These are phyloP conservation scores for Pseudogymnoascus sp. DNA, from an alignment of 2,329 filamentous ascomycete species.

Conservation along the genomic window DNA sequence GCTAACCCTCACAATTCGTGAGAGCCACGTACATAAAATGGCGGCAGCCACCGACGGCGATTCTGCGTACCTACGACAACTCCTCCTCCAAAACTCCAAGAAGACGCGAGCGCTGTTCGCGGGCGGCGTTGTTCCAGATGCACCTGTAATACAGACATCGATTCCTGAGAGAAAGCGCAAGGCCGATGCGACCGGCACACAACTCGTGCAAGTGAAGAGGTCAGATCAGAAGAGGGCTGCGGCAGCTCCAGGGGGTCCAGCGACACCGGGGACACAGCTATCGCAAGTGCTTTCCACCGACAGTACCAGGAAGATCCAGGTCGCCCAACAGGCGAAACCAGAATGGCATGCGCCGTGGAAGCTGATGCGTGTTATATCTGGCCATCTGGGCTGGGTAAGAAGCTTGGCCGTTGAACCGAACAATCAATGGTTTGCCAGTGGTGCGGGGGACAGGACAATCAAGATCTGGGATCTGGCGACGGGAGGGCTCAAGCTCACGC, in stretches of 20 bases:
- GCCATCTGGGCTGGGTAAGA: slow-evolving; percentile 92
- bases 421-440: slow-evolving; percentile 96
- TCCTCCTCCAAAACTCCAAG: slow-evolving; percentile 36
- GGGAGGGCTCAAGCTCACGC: slow-evolving; percentile 71
- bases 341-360: slow-evolving; percentile 99
- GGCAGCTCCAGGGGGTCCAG: background rate
- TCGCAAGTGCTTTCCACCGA: slow-evolving; percentile 5
- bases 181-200: slow-evolving; percentile 17
- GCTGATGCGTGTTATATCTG: slow-evolving; percentile 93
- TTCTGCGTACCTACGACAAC: slow-evolving; percentile 28
- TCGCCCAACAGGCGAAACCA: slow-evolving; percentile 63
- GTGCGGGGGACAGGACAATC: slow-evolving; percentile 90
- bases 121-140: slow-evolving; percentile 16
- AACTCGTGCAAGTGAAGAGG: slow-evolving; percentile 30
- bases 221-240: slow-evolving; percentile 4
- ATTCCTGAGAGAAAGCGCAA: slow-evolving; percentile 16
- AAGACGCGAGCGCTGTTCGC: slow-evolving; percentile 34
- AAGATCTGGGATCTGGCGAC: slow-evolving; percentile 97
- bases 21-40: slow-evolving; percentile 14
- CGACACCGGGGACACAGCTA: slow-evolving; percentile 6
- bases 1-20: background rate
- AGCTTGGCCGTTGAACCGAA: slow-evolving; percentile 85
- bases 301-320: slow-evolving; percentile 23
- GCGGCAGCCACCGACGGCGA: slow-evolving; percentile 27
- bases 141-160: background rate